These are phyloP conservation scores for Xylaria polymorpha DNA, from an alignment of 2,329 filamentous ascomycete genomes.

Conservation along the genomic window DNA sequence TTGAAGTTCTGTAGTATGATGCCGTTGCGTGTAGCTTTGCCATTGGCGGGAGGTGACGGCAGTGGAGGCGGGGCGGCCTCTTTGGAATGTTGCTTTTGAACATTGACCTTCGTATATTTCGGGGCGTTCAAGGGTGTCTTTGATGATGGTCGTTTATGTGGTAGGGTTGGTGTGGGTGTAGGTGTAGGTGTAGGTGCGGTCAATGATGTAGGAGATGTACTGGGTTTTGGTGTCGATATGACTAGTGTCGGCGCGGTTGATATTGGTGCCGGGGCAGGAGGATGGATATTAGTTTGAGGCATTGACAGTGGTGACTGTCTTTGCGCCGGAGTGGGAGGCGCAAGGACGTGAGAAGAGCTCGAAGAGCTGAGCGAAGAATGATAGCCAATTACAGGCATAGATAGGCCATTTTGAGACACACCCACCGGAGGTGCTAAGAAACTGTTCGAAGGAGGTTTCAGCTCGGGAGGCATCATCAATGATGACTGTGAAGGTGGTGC, in stretches of 20 bases:
- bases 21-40: constrained; percentile 67
- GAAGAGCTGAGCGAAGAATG: constrained; percentile 39
- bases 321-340: constrained; percentile 57
- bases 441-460: constrained; percentile 48
- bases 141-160: constrained; percentile 32
- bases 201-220: constrained; percentile 31
- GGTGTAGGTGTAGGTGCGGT: constrained; percentile 3
- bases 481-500: constrained; percentile 46
- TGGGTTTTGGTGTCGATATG: constrained; percentile 36
- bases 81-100: constrained; percentile 44
- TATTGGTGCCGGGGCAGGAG: constrained; percentile 35
- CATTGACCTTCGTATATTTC: constrained; percentile 43
- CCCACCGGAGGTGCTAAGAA: constrained; percentile 50
- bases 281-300: constrained; percentile 46
- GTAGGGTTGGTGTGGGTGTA: background rate
- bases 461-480: constrained; percentile 47
- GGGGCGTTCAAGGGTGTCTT: constrained; percentile 40
- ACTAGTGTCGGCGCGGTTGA: constrained; percentile 20
- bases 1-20: constrained; percentile 72
- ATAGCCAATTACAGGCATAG: constrained; percentile 54
- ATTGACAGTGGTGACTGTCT: constrained; percentile 53
- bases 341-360: constrained; percentile 56
- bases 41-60: constrained; percentile 53
- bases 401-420: constrained; percentile 47
- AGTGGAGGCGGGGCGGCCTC: constrained; percentile 47